phyloP scores from a whole-genome alignment of 2,329 filamentous ascomycete genomes.

The Cordyceps tenuipes region DNA sequence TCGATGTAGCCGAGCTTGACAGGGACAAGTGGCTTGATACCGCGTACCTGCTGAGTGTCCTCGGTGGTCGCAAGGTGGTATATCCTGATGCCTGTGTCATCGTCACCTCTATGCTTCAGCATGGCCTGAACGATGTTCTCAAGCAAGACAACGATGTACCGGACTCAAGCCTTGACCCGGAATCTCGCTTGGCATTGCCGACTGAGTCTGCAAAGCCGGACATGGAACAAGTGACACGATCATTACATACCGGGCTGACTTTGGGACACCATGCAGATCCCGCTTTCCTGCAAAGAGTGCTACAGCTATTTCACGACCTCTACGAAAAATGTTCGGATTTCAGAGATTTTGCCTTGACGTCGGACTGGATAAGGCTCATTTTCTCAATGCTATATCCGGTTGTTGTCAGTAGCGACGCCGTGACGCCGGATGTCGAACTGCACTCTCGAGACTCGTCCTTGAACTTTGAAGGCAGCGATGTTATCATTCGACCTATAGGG shows the following conservation, averaged over 20 bases:
- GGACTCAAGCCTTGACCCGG: neutral
- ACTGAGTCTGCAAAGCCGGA: neutral
- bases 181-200: neutral
- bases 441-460: constrained; percentile 72
- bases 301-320: constrained; percentile 70
- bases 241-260: constrained; percentile 11
- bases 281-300: constrained; percentile 63
- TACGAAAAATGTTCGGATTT: constrained; percentile 71
- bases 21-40: constrained; percentile 67
- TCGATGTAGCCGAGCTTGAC: constrained; percentile 67
- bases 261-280: constrained; percentile 23
- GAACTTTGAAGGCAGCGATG: constrained; percentile 77
- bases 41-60: constrained; percentile 64
- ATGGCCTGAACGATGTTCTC: constrained; percentile 65
- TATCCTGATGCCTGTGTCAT: constrained; percentile 74
- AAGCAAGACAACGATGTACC: constrained; percentile 37
- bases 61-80: constrained; percentile 58
- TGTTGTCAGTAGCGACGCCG: constrained; percentile 75
- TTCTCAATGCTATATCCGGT: constrained; percentile 78
- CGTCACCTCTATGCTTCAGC: constrained; percentile 79
- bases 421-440: constrained; percentile 79
- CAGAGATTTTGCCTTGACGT: constrained; percentile 70
- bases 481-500: constrained; percentile 68
- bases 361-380: constrained; percentile 73
- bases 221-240: neutral